Evolutionary conservation across 2,329 filamentous ascomycete genomes (phyloP), one percentile per base, ranked within the genome.

Genomic region (Neonectria punicea): DNA sequence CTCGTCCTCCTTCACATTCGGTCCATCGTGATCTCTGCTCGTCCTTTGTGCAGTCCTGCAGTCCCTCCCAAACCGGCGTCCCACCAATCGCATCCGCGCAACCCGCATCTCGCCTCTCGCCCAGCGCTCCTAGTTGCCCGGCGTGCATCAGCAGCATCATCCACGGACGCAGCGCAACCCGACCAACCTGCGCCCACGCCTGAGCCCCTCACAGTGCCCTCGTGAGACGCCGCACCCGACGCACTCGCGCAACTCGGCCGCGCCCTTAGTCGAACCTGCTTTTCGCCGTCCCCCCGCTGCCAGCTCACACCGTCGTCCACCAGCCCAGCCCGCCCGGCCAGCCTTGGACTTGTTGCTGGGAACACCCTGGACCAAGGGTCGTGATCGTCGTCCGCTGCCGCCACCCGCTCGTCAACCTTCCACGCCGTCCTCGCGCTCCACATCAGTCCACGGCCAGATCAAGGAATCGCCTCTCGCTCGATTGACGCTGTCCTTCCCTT

Each of bases 371-470:
- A 63, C 58, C 63, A 30, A 66, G 68, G 63, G 67, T 67, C 65
- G 69, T 69, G 73, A 74, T 75, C 73, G 64, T 65, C 70, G 55
- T 63, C 58, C 61, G 50, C 67, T 73, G 63, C 69, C 63, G 66
- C 66, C 71, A 69, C 71, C 67, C 61, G 70, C 62, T 69, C 53
- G 62, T 65, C 56, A 32, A 61, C 58, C 55, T 68, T 57, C 54
- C 51, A 63, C 68, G 65, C 59, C 62, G 61, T 67, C 71, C 64
- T 69, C 70, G 63, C 58, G 70, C 66, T 74, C 72, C 72, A 74
- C 72, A 74, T 73, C 72, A 74, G 72, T 65, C 72, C 71, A 72
- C 67, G 69, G 56, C 69, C 58, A 65, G 64, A 72, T 71, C 67
- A 66, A 66, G 73, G 68, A 73, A 73, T 65, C 65, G 53, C 61